These are phyloP conservation scores for Candida broadrunensis DNA, from an alignment of 805 yeast genomes.

Conservation along the genomic window DNA sequence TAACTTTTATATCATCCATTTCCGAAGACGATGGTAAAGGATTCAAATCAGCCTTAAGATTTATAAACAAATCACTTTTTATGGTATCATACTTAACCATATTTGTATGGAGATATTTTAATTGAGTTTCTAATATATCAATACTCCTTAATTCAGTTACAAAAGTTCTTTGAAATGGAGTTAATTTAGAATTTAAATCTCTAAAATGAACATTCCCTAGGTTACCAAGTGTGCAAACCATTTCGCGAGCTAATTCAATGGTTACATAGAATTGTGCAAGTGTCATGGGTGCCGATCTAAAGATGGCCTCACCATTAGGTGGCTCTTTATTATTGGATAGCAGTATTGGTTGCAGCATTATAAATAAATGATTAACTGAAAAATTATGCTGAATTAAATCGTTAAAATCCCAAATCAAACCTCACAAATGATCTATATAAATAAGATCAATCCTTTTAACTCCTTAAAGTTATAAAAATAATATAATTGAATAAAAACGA, in stretches of 20 bases:
- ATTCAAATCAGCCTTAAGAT: constrained; percentile 52
- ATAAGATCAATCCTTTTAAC: too few relatives aligned
- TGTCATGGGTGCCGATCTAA: constrained; percentile 48
- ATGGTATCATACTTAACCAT: constrained; percentile 30
- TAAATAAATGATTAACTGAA: too few relatives aligned
- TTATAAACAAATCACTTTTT: constrained; percentile 21
- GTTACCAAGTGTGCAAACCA: constrained; percentile 36
- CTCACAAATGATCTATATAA: too few relatives aligned
- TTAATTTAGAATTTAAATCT: constrained; percentile 46
- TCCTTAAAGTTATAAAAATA: too few relatives aligned
- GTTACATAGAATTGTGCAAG: constrained; percentile 48
- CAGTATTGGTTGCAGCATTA: not conserved
- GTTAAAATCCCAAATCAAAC: too few relatives aligned
- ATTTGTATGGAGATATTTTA: constrained; percentile 20
- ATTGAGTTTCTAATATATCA: constrained; percentile 31
- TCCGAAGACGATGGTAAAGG: constrained; percentile 39
- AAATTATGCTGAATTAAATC: too few relatives aligned
- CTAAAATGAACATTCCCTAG: constrained; percentile 42
- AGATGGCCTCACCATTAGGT: constrained; percentile 30
- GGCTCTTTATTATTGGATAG: not conserved
- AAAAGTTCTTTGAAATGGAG: constrained; percentile 46
- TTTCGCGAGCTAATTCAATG: constrained; percentile 42
- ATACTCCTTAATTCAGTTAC: constrained; percentile 37
- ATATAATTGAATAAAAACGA: too few relatives aligned
- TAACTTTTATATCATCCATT: constrained; percentile 28